Conservation (phyloP, 768 basidiomycete species). For the Ramaria sp. region DNA sequence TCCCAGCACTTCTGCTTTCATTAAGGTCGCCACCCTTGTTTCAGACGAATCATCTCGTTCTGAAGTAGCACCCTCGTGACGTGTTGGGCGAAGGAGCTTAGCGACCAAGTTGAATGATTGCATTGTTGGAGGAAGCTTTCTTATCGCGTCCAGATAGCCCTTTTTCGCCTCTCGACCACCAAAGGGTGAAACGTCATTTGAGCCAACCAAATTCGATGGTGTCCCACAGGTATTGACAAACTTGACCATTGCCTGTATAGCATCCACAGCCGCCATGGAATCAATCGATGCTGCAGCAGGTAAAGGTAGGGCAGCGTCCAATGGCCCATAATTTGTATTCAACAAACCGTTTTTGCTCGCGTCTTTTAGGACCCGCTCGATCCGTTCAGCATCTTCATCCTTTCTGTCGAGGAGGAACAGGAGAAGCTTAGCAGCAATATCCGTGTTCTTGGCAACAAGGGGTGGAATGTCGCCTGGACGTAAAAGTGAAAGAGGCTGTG, state of each 20-base stretch:
- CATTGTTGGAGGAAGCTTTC: constrained; percentile 57
- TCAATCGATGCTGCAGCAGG: background rate
- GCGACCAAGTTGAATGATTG: constrained; percentile 67
- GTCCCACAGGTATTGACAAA: background rate
- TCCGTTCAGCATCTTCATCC: background rate
- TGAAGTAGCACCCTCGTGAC: constrained; percentile 27
- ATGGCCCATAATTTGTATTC: background rate
- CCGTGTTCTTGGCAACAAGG: constrained; percentile 7
- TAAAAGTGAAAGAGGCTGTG: constrained; percentile 5
- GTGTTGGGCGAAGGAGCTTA: constrained; percentile 46
- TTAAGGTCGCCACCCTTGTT: constrained; percentile 47
- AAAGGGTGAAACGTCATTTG: constrained; percentile 1
- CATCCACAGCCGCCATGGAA: background rate
- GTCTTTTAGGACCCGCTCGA: background rate
- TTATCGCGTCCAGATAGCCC: constrained; percentile 49
- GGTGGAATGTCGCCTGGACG: constrained; percentile 3
- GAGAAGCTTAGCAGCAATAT: constrained; percentile 5
- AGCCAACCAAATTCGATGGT: background rate
- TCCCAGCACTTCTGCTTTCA: constrained; percentile 55
- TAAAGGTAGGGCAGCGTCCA: background rate
- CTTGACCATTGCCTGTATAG: background rate
- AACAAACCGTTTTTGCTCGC: background rate
- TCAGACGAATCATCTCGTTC: constrained; percentile 26
- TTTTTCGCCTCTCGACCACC: constrained; percentile 3
- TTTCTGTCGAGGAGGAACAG: background rate